Base-by-base conservation (phyloP, 2,329 filamentous ascomycete genomes). In the Ophiostoma montium region DNA sequence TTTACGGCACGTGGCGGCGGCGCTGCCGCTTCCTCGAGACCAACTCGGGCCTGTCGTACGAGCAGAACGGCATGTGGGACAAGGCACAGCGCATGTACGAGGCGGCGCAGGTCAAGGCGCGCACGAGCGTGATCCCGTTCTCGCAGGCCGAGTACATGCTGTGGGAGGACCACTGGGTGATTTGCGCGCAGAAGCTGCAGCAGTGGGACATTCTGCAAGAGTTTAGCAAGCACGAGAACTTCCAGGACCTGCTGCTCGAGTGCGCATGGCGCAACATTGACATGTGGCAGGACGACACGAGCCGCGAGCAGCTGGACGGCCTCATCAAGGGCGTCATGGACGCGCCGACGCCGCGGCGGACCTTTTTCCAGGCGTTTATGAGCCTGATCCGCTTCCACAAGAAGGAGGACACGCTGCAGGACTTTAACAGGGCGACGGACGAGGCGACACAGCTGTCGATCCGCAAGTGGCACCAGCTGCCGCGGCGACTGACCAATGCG, bases 321-420 rank as follows among this genome's bases (percentile, higher is more conserved):
- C 82, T 95, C 50, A 94, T 98, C 65, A 96, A 96, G 68, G 90
- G 89, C 45, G 85, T 98, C 16, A 95, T 94, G 70, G 92, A 99
- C 64, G 90, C 94, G 0, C 92, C 94, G 2, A 99, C 94, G 0
- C 89, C 92, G 19, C 76, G 92, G 52, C 77, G 92, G 48, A 84
- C 87, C 36, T 99, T 98, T 73, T 98, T 98, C 80, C 89, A 95
- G 63, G 87, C 90, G 0, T 99, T 99, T 68, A 95, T 95, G 84
- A 85, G 88, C 2, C 72, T 99, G 33, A 79, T 98, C 54, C 95
- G 95, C 65, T 80, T 94, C 55, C 90, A 96, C 65, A 84, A 86
- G 58, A 90, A 94, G 66, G 81, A 85, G 54, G 90, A 96, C 62
- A 75, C 75, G 5, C 71, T 76, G 15, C 75, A 75, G 36, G 90